These are phyloP conservation scores for Stereum hirsutum DNA, from an alignment of 1,284 basidiomycete genomes.

Conservation along the genomic window DNA sequence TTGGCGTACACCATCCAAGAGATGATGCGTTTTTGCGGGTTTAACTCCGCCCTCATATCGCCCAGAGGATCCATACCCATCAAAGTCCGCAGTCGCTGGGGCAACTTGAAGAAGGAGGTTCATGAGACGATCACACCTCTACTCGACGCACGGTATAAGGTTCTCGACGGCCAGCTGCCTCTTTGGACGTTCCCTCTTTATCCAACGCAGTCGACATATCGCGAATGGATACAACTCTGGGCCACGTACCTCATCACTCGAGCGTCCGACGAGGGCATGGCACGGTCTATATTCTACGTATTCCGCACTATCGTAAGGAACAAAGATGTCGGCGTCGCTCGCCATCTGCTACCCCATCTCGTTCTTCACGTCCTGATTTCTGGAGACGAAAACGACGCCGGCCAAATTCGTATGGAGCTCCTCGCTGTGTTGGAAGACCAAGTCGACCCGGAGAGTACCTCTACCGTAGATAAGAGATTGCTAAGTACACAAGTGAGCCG, in stretches of 20 bases:
- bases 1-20: conserved; percentile 94
- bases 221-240: conserved; percentile 96
- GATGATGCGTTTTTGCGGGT: conserved; percentile 82
- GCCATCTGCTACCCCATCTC: conserved; percentile 87
- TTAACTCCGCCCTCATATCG: conserved; percentile 64
- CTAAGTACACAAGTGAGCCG: conserved; percentile 80
- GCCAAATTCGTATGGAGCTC: conserved; percentile 73
- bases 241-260: conserved; percentile 75
- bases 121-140: conserved; percentile 86
- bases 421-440: conserved; percentile 84
- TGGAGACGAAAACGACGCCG: conserved; percentile 51
- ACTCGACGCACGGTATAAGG: conserved; percentile 65
- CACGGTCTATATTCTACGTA: conserved; percentile 67
- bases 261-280: conserved; percentile 46
- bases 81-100: conserved; percentile 71
- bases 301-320: conserved; percentile 77
- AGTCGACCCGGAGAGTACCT: conserved; percentile 50
- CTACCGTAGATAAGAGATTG: conserved; percentile 68
- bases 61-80: conserved; percentile 46
- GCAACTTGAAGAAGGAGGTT: conserved; percentile 72
- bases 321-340: conserved; percentile 88
- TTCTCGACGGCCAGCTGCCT: conserved; percentile 28
- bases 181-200: conserved; percentile 70
- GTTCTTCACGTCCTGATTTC: conserved; percentile 84
- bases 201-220: conserved; percentile 66